Evolutionary conservation across 257 asterid genomes (phyloP).

Genomic region (Sherardia arvensis): DNA sequence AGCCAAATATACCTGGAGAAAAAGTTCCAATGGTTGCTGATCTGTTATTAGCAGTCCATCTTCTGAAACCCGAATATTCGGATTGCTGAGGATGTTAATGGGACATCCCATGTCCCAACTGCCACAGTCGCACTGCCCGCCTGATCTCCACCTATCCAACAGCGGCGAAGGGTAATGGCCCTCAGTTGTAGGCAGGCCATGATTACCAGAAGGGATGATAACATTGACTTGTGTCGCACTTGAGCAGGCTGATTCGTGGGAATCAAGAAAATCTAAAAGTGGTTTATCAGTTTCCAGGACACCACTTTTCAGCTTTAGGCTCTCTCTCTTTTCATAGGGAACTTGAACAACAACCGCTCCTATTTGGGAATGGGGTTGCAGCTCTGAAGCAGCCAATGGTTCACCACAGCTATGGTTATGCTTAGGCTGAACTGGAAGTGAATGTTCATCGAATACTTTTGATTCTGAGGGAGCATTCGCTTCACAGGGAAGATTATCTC

Average conservation of each 20-base stretch:
- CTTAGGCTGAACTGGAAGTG: conserved; percentile 11
- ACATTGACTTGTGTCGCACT: conserved; percentile 44
- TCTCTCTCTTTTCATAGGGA: conserved; percentile 67
- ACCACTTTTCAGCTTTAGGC: conserved; percentile 40
- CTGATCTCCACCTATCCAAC: conserved; percentile 80
- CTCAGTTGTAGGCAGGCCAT: conserved; percentile 56
- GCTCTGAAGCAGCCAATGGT: conserved; percentile 30
- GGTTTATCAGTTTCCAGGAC: conserved; percentile 32
- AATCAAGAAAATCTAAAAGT: conserved; percentile 30
- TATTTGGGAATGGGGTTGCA: conserved; percentile 54
- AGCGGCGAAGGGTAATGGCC: conserved; percentile 61
- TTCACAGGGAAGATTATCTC: conserved; percentile 33
- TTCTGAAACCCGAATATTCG: conserved; percentile 25
- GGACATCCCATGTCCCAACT: conserved; percentile 99
- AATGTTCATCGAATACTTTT: conserved; percentile 22
- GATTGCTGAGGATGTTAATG: conserved; percentile 45
- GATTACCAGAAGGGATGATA: conserved; percentile 80
- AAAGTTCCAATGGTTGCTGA: conserved; percentile 44
- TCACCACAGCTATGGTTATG: not conserved
- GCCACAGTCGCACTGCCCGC: conserved; percentile 97
- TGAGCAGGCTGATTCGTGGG: conserved; percentile 21
- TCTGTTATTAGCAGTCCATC: conserved; percentile 29
- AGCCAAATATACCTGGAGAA: conserved; percentile 45
- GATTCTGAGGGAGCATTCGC: conserved; percentile 28
- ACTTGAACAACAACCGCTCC: conserved; percentile 68